phyloP scores from a whole-genome alignment of 1,284 basidiomycete species.

The Cryptococcus hybrid region DNA sequence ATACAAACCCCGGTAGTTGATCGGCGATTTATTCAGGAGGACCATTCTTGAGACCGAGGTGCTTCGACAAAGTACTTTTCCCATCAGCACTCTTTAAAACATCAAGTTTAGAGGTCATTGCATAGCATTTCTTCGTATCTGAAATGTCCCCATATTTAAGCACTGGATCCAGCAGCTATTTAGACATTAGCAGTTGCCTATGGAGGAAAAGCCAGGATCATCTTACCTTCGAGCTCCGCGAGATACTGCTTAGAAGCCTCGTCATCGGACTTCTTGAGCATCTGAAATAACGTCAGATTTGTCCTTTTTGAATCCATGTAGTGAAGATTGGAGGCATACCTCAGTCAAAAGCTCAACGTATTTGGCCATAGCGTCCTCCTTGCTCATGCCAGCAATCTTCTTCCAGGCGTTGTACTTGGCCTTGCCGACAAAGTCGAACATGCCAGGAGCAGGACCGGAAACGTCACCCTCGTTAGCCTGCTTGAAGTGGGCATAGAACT shows the following conservation, averaged over 20 bases:
- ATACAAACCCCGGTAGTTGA: no score
- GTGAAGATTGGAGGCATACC: slow-evolving; percentile 53
- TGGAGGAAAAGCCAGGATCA: neutral
- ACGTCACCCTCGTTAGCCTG: slow-evolving; percentile 71
- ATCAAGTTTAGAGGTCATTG: neutral
- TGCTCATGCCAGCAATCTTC: slow-evolving; percentile 64
- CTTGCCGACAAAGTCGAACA: slow-evolving; percentile 50
- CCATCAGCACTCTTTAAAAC: no score
- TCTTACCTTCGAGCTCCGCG: slow-evolving; percentile 59
- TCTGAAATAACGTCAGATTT: slow-evolving; percentile 45
- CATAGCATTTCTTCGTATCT: neutral
- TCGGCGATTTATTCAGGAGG: no score
- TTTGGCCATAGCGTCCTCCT: slow-evolving; percentile 65
- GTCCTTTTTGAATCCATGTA: neutral
- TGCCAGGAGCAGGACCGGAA: slow-evolving; percentile 41
- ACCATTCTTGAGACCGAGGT: no score
- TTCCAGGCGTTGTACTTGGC: slow-evolving; percentile 75
- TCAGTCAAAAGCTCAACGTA: slow-evolving; percentile 72
- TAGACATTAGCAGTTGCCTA: neutral
- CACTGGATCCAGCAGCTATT: slow-evolving; percentile 1
- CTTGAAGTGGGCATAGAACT: slow-evolving; percentile 94
- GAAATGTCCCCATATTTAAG: neutral
- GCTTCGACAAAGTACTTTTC: no score
- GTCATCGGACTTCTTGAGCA: slow-evolving; percentile 55
- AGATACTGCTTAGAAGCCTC: slow-evolving; percentile 62